Evolutionary conservation across 805 yeast genomes (phyloP), one percentile per base, ranked within the genome.

Genomic region (Nakazawaea laoshanensis): DNA sequence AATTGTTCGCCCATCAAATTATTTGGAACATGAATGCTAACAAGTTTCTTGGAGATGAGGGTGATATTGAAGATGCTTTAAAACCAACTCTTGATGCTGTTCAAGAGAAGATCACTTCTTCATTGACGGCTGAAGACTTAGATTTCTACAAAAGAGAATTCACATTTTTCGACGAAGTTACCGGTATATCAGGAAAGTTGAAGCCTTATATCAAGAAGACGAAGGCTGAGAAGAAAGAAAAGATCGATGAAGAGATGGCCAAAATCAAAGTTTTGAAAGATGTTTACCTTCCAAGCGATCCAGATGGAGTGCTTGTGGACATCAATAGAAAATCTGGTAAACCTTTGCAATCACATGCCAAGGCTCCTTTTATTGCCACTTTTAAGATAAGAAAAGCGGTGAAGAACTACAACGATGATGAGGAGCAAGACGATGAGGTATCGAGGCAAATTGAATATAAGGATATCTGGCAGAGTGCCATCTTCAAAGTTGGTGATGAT

Each of bases 401-500:
- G 12, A 56, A 57, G 11, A 64, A 61, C n/a, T 44, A 57, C 10
- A 69, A 67, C 27, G 66, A 63, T 7, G 51, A 44, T 5, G 50
- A 48, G 4, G 41, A 32, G 9, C 55, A 51, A 19, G 49, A 46
- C 6, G 49, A 42, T 12, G 16, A 7, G 9, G 30, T 4, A 4
- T 26, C 26, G 16, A 15, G 22, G 19, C 43, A 42, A n/a, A 42
- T 50, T 5, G 65, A 69, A 4, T 31, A 27, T 16, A 52, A 72
- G 31, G 89, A 83, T 32, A 72, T 67, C 43, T 82, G 94, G 94
- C 87, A 87, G 50, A 77, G 94, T 50, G 98, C 98, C 10, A 94
- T 92, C 53, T 92, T 92, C 71, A 92, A 92, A 57, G 98, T 92
- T 35, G 99, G 99, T 40, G 99, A 92, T 60, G 99, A 92, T 58